Conservation (phyloP, 805 yeast species). For the Kuraishia hungarica region DNA sequence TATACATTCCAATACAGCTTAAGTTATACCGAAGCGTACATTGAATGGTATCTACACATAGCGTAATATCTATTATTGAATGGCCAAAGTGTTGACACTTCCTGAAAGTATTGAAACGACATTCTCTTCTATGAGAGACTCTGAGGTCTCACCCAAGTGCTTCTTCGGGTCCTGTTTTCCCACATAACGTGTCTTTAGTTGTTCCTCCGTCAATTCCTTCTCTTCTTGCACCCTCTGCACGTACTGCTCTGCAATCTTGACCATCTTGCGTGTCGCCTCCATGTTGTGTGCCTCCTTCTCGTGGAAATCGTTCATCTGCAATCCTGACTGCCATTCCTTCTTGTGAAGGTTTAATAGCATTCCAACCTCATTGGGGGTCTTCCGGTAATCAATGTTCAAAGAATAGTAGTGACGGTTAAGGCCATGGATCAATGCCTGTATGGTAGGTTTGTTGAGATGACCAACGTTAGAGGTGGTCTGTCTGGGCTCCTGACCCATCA, state of each 20-base stretch:
- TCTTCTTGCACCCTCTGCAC: constrained; percentile 90
- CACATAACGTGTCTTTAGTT: constrained; percentile 89
- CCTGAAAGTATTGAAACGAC: constrained; percentile 82
- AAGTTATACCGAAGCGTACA: neutral
- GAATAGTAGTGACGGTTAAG: constrained; percentile 95
- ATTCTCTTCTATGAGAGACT: constrained; percentile 79
- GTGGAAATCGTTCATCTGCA: constrained; percentile 68
- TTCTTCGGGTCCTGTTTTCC: constrained; percentile 99
- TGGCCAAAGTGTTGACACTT: constrained; percentile 83
- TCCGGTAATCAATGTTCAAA: constrained; percentile 87
- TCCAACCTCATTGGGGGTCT: constrained; percentile 84
- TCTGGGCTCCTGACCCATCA: constrained; percentile 97
- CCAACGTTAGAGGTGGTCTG: constrained; percentile 96
- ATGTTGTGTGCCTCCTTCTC: constrained; percentile 70
- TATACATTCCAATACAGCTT: neutral
- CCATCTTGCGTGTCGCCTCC: constrained; percentile 69
- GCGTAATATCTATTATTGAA: constrained; percentile 37
- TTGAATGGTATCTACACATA: neutral
- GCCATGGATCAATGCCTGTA: constrained; percentile 95
- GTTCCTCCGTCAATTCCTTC: constrained; percentile 78
- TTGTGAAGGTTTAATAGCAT: constrained; percentile 93
- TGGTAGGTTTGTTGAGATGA: constrained; percentile 88
- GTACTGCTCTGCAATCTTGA: constrained; percentile 82
- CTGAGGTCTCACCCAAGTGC: constrained; percentile 87
- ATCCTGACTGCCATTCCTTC: constrained; percentile 92